A percentile compares a stretch with the other conserved stretches of the same genome.
These are phyloP conservation scores for Starmerella asiatica DNA, from an alignment of 805 yeast species.

Conservation along the genomic window DNA sequence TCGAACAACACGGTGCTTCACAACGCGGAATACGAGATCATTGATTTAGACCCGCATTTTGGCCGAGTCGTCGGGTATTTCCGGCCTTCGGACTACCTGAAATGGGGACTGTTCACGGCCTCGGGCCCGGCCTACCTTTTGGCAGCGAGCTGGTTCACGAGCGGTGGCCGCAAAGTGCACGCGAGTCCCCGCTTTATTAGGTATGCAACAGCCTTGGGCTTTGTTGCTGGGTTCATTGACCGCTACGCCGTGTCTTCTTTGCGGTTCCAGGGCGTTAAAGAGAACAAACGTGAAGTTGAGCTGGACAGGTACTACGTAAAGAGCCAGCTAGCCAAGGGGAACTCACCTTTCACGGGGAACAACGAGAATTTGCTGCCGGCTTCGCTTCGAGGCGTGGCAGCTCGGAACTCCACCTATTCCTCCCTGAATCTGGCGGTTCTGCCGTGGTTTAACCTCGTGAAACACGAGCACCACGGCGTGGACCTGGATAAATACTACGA, in stretches of 20 bases:
- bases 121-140: conserved; percentile 38
- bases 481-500: conserved; percentile 44
- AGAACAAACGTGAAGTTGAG: conserved; percentile 55
- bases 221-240: conserved; percentile 57
- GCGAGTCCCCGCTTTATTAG: conserved; percentile 49
- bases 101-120: conserved; percentile 36
- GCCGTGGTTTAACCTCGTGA: conserved; percentile 73
- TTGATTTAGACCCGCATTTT: conserved; percentile 72
- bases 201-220: conserved; percentile 49
- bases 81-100: conserved; percentile 50
- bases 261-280: conserved; percentile 68
- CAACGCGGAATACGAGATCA: conserved; percentile 32
- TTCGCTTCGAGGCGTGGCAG: conserved; percentile 59
- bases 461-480: conserved; percentile 74
- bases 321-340: conserved; percentile 47
- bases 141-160: conserved; percentile 36
- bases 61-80: conserved; percentile 57
- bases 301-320: conserved; percentile 67
- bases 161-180: conserved; percentile 35
- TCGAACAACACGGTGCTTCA: conserved; percentile 21
- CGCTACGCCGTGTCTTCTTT: conserved; percentile 54
- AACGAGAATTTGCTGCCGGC: conserved; percentile 43
- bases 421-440: conserved; percentile 44
- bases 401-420: conserved; percentile 65
- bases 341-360: conserved; percentile 51